phyloP scores from a whole-genome alignment of 2,329 filamentous ascomycete genomes.

The Arthrobotrys iridis region DNA sequence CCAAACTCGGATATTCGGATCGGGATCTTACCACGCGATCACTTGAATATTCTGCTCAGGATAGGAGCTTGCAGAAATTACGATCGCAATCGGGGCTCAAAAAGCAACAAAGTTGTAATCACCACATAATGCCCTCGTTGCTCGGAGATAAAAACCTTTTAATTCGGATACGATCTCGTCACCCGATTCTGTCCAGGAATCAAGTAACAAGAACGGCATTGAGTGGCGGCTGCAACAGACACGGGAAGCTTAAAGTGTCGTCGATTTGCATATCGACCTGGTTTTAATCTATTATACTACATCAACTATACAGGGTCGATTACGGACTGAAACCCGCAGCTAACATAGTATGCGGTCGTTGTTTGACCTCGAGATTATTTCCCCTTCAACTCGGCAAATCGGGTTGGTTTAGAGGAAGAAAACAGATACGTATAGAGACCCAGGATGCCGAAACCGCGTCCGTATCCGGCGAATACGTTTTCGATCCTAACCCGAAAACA shows the following conservation, averaged over 20 bases:
- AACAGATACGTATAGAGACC: background rate
- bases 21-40: background rate
- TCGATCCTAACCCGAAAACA: background rate
- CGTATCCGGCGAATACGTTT: background rate
- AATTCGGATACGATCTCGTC: background rate
- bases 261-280: background rate
- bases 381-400: background rate
- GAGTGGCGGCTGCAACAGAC: slow-evolving; percentile 12
- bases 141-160: slow-evolving; percentile 7
- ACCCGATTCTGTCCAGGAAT: background rate
- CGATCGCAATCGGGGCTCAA: slow-evolving; percentile 9
- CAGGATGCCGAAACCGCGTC: slow-evolving; percentile 11
- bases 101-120: slow-evolving; percentile 6
- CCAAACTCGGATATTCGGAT: slow-evolving; percentile 27
- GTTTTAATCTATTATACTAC: background rate
- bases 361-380: background rate
- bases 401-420: background rate
- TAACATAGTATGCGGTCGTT: background rate
- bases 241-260: slow-evolving; percentile 5
- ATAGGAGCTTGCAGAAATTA: slow-evolving; percentile 15
- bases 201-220: slow-evolving; percentile 4
- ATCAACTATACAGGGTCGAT: slow-evolving; percentile 10
- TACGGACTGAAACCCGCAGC: slow-evolving; percentile 11
- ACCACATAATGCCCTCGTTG: background rate
- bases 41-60: background rate